Base-by-base conservation (phyloP, 2,329 filamentous ascomycete genomes). In the Ophiostoma perfectum region DNA sequence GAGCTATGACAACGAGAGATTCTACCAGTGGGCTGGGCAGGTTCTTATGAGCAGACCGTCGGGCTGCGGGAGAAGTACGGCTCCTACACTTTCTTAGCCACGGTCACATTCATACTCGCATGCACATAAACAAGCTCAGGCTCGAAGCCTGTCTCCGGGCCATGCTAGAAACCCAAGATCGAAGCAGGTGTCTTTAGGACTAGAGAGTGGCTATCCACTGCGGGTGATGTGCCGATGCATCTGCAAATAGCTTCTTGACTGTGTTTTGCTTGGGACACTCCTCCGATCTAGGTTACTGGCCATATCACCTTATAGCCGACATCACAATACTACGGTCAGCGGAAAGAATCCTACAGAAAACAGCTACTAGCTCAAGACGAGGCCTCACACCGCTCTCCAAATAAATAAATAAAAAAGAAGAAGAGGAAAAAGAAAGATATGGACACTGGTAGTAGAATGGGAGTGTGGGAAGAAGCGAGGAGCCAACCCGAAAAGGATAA, bases 401-500 rank as follows among this genome's bases (percentile, higher is more conserved):
- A 55, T 12, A 55, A 55, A 18, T 1, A 55, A 55, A 55, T 12
- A 55, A 27, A 52, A 27, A 27, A 27, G 27, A 55, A 55, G n/a
- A 55, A 18, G 5, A 55, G 2, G 2, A 27, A 27, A 27, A 27
- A 27, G 27, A 55, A 55, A 11, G 27, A 27, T 18, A 27, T 55
- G 49, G 49, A 27, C n/a, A 16, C 47, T 7, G 49, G 18, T 14
- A 11, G 4, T 6, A n/a, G 16, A n/a, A 52, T 55, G 49, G 47
- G 49, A 3, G 49, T 55, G 49, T 55, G 49, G 49, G 49, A 55
- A 55, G 49, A 55, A 55, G 49, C n/a, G 49, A 55, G 49, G 49
- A 55, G n/a, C 49, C 49, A 55, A 18, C 27, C 49, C 49, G n/a
- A 27, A 55, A 27, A 18, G 27, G 49, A 27, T 27, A 27, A 27